Base-by-base conservation (phyloP, 2,329 filamentous ascomycete genomes). In the Aspergillus melleus region DNA sequence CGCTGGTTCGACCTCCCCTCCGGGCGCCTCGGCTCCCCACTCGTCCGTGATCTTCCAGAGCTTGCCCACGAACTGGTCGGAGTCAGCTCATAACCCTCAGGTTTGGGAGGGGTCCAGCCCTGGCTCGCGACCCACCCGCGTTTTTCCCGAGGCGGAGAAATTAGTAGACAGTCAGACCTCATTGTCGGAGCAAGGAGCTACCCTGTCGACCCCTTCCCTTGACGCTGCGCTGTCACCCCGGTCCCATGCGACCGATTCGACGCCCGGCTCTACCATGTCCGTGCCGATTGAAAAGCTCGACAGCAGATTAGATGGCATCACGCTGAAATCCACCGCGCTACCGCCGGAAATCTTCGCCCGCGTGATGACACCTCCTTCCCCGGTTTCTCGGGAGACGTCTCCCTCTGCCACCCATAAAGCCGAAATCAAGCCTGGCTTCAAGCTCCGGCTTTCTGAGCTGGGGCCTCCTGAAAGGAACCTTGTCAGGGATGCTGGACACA, bases 221-320 rank as follows among this genome's bases (percentile, higher is more conserved):
- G 76, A 79, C 59, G 73, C 71, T 22, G 76, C 77, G 12, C 69
- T 79, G 20, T 78, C 77, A 6, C 74, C 76, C 4, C 69, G 70
- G 49, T 68, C 73, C 39, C 74, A 66, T 54, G 67, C 73, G 22
- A 67, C 65, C 30, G 77, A 78, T 53, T 67, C 66, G 9, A 60
- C 67, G 11, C 57, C 66, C 12, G 66, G 66, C 59, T 62, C 72
- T 53, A 72, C 75, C 36, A 68, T 79, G 9, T 73, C 78, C 2
- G 76, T 81, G 54, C 79, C 78, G 3, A 78, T 81, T 58, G 77
- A 80, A 64, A 75, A 77, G 63, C 70, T 81, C 39, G 79, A 81
- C 63, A 79, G 74, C 54, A 74, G 70, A 30, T 70, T 81, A 1
- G 79, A 81, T 60, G 79, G 79, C 6, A 81, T 81, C 58, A 80